Evolutionary conservation across 139 green algal species (phyloP), one percentile per base, ranked within the genome.

Genomic region (Asterochloris sp.): DNA sequence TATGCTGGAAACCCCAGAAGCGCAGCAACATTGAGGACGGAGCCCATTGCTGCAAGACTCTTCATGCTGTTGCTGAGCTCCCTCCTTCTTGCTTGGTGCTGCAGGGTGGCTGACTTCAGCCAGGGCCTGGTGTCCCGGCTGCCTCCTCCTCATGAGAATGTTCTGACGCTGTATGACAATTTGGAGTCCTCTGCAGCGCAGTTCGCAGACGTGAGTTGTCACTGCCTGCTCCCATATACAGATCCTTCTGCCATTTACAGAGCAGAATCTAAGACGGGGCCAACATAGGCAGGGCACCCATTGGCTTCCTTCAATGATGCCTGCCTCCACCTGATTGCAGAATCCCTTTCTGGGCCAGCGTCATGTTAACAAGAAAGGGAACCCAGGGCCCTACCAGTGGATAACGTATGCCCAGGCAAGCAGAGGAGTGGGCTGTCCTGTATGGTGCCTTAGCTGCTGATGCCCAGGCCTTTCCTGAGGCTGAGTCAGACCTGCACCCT

Each of bases 111-210:
- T 8, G 47, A 83, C 14, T 96, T 87, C 14, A 91, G 94, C 6
- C 86, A 93, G 24, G 89, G 91, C 80, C 86, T 99, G 29, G 78
- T 98, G 12, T 89, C 90, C 82, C 91, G 82, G 24, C 98, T 97
- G 75, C 71, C 86, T 0, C 77, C 89, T 0, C 93, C 94, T 13
- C 88, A 94, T 80, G 87, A 95, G 68, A 83, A 95, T 84, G 90
- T 98, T 26, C 87, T 84, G 81, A 99, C 96, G 12, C 88, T 98
- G 24, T 93, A 98, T 77, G 96, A 99, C 89, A 93, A 93, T 76
- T 89, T 96, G 75, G 96, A 98, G 87, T 89, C 80, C 66, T 88
- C 78, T 73, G 82, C 96, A 0, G 78, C 84, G 0, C 88, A 87
- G 16, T 95, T 91, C 73, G 85, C 92, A 15, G 88, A 97, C 73